Conservation (phyloP, 805 yeast species). For the Kazachstania africana region DNA sequence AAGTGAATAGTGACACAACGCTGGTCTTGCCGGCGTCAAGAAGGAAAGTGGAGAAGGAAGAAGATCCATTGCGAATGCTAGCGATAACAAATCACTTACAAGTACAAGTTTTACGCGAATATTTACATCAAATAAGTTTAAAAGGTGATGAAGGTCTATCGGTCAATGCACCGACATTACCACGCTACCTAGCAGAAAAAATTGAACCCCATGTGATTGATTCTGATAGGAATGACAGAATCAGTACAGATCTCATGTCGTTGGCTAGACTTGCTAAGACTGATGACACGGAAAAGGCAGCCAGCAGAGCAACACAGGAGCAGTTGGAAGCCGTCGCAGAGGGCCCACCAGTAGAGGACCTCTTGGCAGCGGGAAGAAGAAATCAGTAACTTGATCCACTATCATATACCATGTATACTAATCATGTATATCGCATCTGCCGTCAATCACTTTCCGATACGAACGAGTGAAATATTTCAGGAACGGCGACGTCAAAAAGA, state of each 20-base stretch:
- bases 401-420: too few species aligned
- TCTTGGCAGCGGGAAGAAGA: conserved; percentile 13
- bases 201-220: conserved; percentile 8
- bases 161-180: conserved; percentile 21
- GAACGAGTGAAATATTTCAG: too few species aligned
- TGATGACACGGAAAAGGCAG: background rate
- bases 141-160: conserved; percentile 8
- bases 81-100: conserved; percentile 24
- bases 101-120: conserved; percentile 17
- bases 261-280: too few species aligned
- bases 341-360: conserved; percentile 14
- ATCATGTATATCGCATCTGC: too few species aligned
- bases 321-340: conserved; percentile 5
- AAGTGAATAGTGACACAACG: conserved; percentile 7
- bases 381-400: too few species aligned
- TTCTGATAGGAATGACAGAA: background rate
- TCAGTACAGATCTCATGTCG: too few species aligned
- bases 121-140: conserved; percentile 14
- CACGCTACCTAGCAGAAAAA: conserved; percentile 11
- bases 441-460: too few species aligned
- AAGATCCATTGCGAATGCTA: conserved; percentile 17
- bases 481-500: too few species aligned
- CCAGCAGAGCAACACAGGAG: conserved; percentile 1
- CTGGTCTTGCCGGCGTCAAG: conserved; percentile 13
- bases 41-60: conserved; percentile 6